Evolutionary conservation across 352 stramenopile species (phyloP).

Genomic region (Pythium phragmitis): DNA sequence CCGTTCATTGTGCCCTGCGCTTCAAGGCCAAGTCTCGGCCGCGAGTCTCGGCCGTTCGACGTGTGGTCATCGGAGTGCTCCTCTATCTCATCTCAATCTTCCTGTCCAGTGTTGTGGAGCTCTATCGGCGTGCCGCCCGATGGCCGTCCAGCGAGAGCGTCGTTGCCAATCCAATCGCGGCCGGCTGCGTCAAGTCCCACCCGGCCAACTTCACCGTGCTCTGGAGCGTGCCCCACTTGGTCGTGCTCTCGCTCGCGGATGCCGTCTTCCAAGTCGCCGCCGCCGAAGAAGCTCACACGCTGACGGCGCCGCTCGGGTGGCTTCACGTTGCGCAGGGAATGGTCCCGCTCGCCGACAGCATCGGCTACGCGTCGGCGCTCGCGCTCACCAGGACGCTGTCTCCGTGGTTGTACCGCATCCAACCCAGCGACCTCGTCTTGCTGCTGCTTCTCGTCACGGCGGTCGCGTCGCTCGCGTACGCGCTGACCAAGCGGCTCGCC

Average conservation of each 20-base stretch:
- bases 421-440: conserved; percentile 58
- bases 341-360: conserved; percentile 48
- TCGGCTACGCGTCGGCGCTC: conserved; percentile 56
- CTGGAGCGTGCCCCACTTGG: conserved; percentile 55
- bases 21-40: conserved; percentile 8
- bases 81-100: conserved; percentile 68
- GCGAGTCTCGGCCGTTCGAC: conserved; percentile 24
- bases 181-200: conserved; percentile 32
- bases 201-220: conserved; percentile 46
- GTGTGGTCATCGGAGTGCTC: conserved; percentile 53
- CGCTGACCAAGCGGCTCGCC: conserved; percentile 38
- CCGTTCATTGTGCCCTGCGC: conserved; percentile 9
- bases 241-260: conserved; percentile 55
- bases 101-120: conserved; percentile 68
- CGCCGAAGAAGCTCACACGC: conserved; percentile 49
- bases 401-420: conserved; percentile 53
- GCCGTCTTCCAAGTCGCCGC: conserved; percentile 64
- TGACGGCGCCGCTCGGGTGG: conserved; percentile 39
- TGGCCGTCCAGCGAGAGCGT: neutral
- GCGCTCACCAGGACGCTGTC: conserved; percentile 50
- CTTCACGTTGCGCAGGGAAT: conserved; percentile 43
- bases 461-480: conserved; percentile 51
- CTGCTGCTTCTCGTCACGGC: conserved; percentile 65
- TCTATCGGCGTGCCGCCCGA: conserved; percentile 60
- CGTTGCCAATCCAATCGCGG: neutral